These are phyloP conservation scores for Syzygium aromaticum DNA, from an alignment of 345 rosid species.

Conservation along the genomic window DNA sequence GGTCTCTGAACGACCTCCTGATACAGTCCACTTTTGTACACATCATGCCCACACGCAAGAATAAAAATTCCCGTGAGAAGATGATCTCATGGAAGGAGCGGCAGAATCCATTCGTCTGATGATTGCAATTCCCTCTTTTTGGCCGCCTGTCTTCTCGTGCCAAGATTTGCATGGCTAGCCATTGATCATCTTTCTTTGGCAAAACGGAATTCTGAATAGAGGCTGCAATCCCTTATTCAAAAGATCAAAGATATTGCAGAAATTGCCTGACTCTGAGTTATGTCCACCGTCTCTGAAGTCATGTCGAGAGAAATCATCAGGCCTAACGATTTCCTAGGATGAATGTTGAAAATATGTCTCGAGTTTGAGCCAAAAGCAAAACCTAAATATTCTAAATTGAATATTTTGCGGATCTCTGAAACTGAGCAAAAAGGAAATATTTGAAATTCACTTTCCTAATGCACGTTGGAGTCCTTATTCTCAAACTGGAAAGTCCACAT, in stretches of 20 bases:
- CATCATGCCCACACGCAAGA: neutral
- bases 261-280: neutral
- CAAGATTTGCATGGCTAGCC: neutral
- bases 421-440: no score
- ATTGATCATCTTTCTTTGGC: neutral
- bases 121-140: neutral
- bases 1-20: neutral
- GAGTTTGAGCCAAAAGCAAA: no score
- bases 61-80: neutral
- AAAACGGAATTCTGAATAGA: neutral
- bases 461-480: no score
- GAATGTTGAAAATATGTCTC: no score
- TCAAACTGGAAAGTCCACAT: no score
- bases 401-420: no score
- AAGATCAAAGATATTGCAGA: neutral
- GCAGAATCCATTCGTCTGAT: neutral
- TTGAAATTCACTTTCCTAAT: no score
- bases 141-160: neutral
- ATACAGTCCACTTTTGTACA: neutral
- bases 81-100: neutral
- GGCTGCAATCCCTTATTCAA: neutral
- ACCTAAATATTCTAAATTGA: no score
- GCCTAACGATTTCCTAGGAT: constrained; percentile 27
- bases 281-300: neutral
- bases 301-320: neutral